Conservation (phyloP, 768 basidiomycete genomes). For the Cystobasidium tubakii region DNA sequence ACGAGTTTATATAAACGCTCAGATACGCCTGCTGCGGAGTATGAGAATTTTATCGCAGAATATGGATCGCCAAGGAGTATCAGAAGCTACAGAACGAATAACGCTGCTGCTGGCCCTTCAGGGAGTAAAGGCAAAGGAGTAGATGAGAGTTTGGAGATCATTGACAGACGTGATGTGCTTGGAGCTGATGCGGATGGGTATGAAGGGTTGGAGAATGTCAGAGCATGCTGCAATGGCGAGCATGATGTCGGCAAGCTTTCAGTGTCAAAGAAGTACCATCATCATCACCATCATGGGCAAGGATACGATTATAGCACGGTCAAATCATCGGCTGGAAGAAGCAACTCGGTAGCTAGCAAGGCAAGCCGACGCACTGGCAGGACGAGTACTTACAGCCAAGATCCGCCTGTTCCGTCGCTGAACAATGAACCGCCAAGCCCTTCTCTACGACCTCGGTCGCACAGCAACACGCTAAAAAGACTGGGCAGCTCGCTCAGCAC, state of each 20-base stretch:
- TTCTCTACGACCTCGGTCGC: conserved; percentile 8
- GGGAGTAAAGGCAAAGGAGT: conserved; percentile 46
- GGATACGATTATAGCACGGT: background rate
- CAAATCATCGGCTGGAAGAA: background rate
- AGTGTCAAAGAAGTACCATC: conserved; percentile 49
- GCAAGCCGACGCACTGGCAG: conserved; percentile 7
- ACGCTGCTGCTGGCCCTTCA: conserved; percentile 45
- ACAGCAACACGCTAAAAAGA: background rate
- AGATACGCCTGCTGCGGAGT: conserved; percentile 87
- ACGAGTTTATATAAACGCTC: conserved; percentile 60
- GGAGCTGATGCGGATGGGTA: conserved; percentile 71
- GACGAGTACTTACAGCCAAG: background rate
- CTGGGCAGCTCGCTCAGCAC: background rate
- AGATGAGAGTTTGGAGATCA: conserved; percentile 67
- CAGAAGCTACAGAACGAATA: conserved; percentile 44
- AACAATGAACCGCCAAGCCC: conserved; percentile 24
- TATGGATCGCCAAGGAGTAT: conserved; percentile 40
- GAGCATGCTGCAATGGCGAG: conserved; percentile 59
- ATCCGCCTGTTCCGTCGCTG: background rate
- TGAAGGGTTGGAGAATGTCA: conserved; percentile 90
- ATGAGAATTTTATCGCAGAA: conserved; percentile 50
- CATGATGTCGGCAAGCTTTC: conserved; percentile 67
- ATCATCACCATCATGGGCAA: conserved; percentile 47
- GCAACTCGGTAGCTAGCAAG: conserved; percentile 18
- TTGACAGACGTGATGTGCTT: conserved; percentile 52